These are phyloP conservation scores for Aechmea fasciata DNA, from an alignment of 176 grass and related monocot species.

Conservation along the genomic window DNA sequence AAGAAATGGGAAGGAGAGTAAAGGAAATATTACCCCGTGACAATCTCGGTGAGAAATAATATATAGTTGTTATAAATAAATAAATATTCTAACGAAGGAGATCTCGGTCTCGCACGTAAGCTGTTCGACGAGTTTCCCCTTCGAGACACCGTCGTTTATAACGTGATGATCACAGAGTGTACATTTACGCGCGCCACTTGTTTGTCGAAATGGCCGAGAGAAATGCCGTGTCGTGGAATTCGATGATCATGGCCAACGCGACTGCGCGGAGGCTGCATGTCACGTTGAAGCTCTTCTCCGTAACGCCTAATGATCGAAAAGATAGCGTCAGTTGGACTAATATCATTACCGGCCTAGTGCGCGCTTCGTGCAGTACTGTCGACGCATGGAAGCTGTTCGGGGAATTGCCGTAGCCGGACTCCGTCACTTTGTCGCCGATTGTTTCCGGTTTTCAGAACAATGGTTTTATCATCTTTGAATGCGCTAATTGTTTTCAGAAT, in stretches of 20 bases:
- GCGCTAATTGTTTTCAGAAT: background rate
- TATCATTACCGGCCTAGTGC: background rate
- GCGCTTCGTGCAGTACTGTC: background rate
- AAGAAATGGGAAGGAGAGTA: no score
- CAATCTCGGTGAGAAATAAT: no score
- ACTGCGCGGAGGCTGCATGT: background rate
- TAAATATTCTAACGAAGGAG: no score
- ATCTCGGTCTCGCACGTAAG: background rate
- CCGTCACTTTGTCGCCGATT: background rate
- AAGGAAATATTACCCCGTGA: no score
- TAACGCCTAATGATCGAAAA: background rate
- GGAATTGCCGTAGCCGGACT: slow-evolving; percentile 3
- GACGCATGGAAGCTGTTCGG: background rate
- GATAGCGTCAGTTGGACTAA: background rate
- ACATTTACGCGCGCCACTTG: background rate
- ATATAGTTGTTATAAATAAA: no score
- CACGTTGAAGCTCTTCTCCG: background rate
- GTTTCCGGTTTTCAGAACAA: background rate
- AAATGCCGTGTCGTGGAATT: background rate
- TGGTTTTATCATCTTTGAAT: background rate
- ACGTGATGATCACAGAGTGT: slow-evolving; percentile 4
- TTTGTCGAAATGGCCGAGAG: background rate
- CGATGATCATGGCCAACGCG: background rate
- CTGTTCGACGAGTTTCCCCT: background rate
- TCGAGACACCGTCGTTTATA: background rate